These are phyloP conservation scores for Diospyros lotus DNA, from an alignment of 148 eudicot species.

Conservation along the genomic window DNA sequence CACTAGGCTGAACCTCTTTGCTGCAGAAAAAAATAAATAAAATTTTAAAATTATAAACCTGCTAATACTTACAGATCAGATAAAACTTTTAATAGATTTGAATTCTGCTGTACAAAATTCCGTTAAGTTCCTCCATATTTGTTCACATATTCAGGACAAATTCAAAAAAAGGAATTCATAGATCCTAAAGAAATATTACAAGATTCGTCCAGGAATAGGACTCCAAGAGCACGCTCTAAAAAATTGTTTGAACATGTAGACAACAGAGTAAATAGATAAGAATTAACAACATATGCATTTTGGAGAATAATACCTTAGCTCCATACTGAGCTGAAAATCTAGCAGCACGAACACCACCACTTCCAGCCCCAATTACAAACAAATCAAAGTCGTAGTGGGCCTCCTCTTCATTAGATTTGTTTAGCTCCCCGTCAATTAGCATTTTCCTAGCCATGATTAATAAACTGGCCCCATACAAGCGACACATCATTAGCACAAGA, in stretches of 20 bases:
- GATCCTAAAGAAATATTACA: neutral
- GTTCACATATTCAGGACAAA: too few species aligned
- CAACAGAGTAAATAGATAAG: neutral
- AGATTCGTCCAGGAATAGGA: neutral
- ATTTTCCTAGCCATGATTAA: slow-evolving; percentile 66
- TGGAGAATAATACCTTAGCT: slow-evolving; percentile 56
- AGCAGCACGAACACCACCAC: slow-evolving; percentile 95
- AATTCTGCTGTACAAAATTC: too few species aligned
- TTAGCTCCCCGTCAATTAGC: slow-evolving; percentile 63
- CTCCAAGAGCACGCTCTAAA: neutral
- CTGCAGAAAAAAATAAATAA: neutral
- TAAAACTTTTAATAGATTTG: too few species aligned
- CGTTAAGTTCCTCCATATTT: too few species aligned
- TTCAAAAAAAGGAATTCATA: neutral
- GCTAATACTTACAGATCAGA: neutral
- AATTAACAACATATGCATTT: neutral
- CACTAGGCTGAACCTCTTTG: neutral
- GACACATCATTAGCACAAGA: slow-evolving; percentile 10
- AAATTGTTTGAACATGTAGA: neutral
- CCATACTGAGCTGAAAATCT: slow-evolving; percentile 83
- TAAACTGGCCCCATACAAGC: slow-evolving; percentile 14
- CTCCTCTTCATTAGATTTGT: slow-evolving; percentile 27
- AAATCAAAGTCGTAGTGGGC: slow-evolving; percentile 76
- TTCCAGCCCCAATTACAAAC: slow-evolving; percentile 96
- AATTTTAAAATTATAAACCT: neutral